Evolutionary conservation across 1,284 basidiomycete genomes (phyloP).

Genomic region (Naganishia sp.): DNA sequence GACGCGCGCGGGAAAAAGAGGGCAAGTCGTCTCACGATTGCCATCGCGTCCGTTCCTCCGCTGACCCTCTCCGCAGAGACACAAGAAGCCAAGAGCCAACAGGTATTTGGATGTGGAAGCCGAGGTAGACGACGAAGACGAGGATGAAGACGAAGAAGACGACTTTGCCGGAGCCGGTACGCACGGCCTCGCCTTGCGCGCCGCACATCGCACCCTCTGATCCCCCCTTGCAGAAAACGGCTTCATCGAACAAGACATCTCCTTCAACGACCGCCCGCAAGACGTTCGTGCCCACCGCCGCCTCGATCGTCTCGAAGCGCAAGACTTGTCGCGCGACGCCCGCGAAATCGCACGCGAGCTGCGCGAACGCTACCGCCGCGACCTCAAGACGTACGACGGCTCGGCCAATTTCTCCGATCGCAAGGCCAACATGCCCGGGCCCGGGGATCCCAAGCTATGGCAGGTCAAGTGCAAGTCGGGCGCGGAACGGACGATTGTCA

Average conservation of each 20-base stretch:
- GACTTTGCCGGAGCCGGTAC: slow-evolving; percentile 70
- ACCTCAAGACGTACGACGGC: slow-evolving; percentile 73
- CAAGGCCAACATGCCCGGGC: slow-evolving; percentile 92
- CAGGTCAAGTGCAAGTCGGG: slow-evolving; percentile 91
- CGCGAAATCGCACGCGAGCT: slow-evolving; percentile 84
- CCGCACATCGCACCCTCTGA: neutral
- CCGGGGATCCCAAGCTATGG: slow-evolving; percentile 94
- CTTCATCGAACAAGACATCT: slow-evolving; percentile 76
- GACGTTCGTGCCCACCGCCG: slow-evolving; percentile 69
- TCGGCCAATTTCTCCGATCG: slow-evolving; percentile 95
- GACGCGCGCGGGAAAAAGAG: slow-evolving; percentile 56
- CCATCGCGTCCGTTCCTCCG: slow-evolving; percentile 56
- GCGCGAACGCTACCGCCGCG: slow-evolving; percentile 74
- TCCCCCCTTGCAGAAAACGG: slow-evolving; percentile 49
- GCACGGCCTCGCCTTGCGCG: slow-evolving; percentile 38
- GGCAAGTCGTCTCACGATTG: slow-evolving; percentile 12
- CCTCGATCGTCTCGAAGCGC: slow-evolving; percentile 72
- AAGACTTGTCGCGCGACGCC: slow-evolving; percentile 78
- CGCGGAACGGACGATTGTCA: slow-evolving; percentile 87
- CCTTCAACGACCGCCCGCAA: slow-evolving; percentile 63
- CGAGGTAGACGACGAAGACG: slow-evolving; percentile 89
- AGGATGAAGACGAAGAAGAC: slow-evolving; percentile 91
- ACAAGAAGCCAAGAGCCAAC: slow-evolving; percentile 63
- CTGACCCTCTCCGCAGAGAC: slow-evolving; percentile 52
- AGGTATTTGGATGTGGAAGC: slow-evolving; percentile 95